Percentiles rank a stretch among this genome's conserved stretches.
These are phyloP conservation scores for Pythium guiyangense DNA, from an alignment of 352 stramenopile genomes.

Conservation along the genomic window DNA sequence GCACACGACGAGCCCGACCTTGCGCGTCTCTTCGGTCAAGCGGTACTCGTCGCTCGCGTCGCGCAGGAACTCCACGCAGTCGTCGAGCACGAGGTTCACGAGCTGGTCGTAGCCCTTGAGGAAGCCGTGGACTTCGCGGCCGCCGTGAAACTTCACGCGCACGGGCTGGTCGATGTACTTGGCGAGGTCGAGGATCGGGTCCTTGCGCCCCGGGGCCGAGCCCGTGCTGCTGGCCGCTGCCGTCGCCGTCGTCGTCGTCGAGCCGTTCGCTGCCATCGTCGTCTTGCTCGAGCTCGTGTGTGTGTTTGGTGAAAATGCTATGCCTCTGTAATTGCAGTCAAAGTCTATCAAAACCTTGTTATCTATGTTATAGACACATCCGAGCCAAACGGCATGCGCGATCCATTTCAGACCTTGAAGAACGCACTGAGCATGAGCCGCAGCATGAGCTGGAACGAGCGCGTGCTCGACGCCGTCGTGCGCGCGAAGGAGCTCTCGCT, in stretches of 20 bases:
- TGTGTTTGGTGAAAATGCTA: neutral
- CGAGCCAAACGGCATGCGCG: too few species aligned
- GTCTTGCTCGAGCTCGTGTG: neutral
- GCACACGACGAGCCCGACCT: constrained; percentile 93
- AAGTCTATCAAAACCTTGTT: neutral
- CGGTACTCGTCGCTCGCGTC: constrained; percentile 88
- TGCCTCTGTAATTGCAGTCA: neutral
- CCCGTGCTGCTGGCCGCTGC: constrained; percentile 20
- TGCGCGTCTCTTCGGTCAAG: constrained; percentile 89
- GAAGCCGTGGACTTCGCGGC: constrained; percentile 88
- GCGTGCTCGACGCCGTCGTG: constrained; percentile 46
- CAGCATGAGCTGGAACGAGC: constrained; percentile 52
- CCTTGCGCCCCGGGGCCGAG: constrained; percentile 28
- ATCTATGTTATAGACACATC: too few species aligned
- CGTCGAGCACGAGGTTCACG: constrained; percentile 96
- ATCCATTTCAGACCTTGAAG: constrained; percentile 15
- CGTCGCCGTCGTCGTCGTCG: constrained; percentile 10
- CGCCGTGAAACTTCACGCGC: constrained; percentile 94
- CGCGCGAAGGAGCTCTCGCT: constrained; percentile 24
- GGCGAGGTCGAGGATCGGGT: constrained; percentile 92
- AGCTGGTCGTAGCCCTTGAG: constrained; percentile 96
- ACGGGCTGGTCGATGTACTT: constrained; percentile 95
- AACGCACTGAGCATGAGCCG: constrained; percentile 29
- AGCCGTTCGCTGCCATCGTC: constrained; percentile 60
- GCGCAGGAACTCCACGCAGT: constrained; percentile 94